These are phyloP conservation scores for Cyberlindnera bimundalis DNA, from an alignment of 805 yeast genomes.

Conservation along the genomic window DNA sequence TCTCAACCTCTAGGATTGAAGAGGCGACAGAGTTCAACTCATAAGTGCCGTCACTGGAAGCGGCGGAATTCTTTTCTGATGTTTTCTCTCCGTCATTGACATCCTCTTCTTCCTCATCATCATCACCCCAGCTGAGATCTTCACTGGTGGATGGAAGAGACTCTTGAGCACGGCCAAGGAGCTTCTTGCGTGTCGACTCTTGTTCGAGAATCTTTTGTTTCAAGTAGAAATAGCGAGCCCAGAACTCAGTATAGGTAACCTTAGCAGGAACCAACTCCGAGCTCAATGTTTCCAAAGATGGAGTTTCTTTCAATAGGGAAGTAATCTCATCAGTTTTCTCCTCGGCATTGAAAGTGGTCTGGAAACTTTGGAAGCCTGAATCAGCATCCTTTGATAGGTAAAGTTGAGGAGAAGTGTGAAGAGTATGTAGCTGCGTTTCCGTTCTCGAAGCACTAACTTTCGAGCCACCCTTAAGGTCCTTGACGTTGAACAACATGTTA, in stretches of 20 bases:
- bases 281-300: constrained; percentile 38
- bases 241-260: constrained; percentile 58
- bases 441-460: constrained; percentile 47
- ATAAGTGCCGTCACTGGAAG: constrained; percentile 37
- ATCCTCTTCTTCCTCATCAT: constrained; percentile 18
- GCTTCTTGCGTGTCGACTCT: constrained; percentile 61
- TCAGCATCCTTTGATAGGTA: constrained; percentile 29
- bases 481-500: constrained; percentile 41
- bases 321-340: constrained; percentile 49
- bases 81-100: constrained; percentile 5
- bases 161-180: constrained; percentile 28
- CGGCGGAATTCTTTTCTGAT: constrained; percentile 18
- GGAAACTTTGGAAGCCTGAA: constrained; percentile 34
- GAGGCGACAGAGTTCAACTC: constrained; percentile 36
- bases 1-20: constrained; percentile 34
- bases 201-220: constrained; percentile 24
- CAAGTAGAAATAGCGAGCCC: constrained; percentile 70
- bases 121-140: constrained; percentile 19
- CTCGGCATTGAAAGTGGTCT: constrained; percentile 40
- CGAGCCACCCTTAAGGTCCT: constrained; percentile 31
- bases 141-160: constrained; percentile 10
- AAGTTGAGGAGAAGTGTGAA: constrained; percentile 43
- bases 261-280: constrained; percentile 63
- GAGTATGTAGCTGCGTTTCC: constrained; percentile 57
- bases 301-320: constrained; percentile 36